A percentile compares a stretch with the other conserved stretches of the same genome.
Conservation (phyloP, 2,329 filamentous ascomycete species). For the Trichoderma arundinaceum region DNA sequence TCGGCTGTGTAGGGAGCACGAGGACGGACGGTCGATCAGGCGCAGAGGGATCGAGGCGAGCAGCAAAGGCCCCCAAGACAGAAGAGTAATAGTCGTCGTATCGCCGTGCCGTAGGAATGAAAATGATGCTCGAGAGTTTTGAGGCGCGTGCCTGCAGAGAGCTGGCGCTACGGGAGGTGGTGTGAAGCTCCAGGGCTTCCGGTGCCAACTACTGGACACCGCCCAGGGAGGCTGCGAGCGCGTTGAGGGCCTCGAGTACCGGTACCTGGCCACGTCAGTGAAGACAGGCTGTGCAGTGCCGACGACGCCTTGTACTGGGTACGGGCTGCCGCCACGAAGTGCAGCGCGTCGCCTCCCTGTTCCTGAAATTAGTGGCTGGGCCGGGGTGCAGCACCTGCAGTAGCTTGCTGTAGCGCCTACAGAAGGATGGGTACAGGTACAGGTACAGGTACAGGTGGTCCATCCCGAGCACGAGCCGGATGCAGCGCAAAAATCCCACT, state of each 20-base stretch:
- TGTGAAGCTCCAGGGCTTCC: slow-evolving; percentile 7
- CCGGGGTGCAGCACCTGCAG: slow-evolving; percentile 17
- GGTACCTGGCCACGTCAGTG: not conserved
- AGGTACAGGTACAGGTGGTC: not conserved
- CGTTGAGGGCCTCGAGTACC: not conserved
- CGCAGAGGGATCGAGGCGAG: not conserved
- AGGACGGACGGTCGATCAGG: not conserved
- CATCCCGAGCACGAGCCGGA: not conserved
- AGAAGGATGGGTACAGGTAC: not conserved
- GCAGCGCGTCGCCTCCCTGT: slow-evolving; percentile 19
- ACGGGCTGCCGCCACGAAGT: not conserved
- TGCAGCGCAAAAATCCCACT: not conserved
- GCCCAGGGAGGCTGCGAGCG: not conserved
- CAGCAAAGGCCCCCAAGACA: not conserved
- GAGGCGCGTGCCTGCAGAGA: slow-evolving; percentile 23
- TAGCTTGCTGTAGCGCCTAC: slow-evolving; percentile 13
- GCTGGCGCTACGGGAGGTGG: slow-evolving; percentile 1
- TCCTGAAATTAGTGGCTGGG: slow-evolving; percentile 24
- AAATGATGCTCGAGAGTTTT: not conserved
- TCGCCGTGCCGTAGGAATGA: no score
- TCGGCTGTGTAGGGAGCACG: not conserved
- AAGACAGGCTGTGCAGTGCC: no score
- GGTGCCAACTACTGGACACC: slow-evolving; percentile 9
- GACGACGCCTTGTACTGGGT: not conserved
- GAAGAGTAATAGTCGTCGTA: no score